Conservation (phyloP, 495 filamentous ascomycete genomes). For the Lineolata rhizophorae region DNA sequence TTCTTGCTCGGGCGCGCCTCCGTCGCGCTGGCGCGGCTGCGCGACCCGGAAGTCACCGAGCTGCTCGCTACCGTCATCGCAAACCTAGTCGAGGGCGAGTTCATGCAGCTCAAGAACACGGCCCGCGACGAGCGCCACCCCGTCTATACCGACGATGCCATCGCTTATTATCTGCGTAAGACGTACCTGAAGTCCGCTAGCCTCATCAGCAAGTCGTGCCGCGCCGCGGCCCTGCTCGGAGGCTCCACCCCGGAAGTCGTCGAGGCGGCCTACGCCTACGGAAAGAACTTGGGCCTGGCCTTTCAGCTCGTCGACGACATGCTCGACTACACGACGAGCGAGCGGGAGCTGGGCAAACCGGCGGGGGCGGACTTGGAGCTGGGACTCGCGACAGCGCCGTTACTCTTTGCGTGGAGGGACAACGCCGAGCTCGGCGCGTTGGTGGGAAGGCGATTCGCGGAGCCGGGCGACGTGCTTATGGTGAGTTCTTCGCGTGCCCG, state of each 20-base stretch:
- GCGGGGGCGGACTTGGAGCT: slow-evolving; percentile 86
- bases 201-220: slow-evolving; percentile 86
- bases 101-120: slow-evolving; percentile 98
- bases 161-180: slow-evolving; percentile 94
- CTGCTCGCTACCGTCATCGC: slow-evolving; percentile 89
- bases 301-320: slow-evolving; percentile 99
- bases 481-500: slow-evolving; percentile 25
- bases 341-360: slow-evolving; percentile 74
- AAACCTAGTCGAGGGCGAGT: slow-evolving; percentile 93
- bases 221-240: slow-evolving; percentile 72
- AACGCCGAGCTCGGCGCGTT: slow-evolving; percentile 65
- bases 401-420: slow-evolving; percentile 90
- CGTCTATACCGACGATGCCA: slow-evolving; percentile 61
- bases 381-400: slow-evolving; percentile 82
- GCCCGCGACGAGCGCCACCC: slow-evolving; percentile 65
- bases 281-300: slow-evolving; percentile 76
- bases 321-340: slow-evolving; percentile 83
- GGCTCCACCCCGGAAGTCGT: slow-evolving; percentile 45
- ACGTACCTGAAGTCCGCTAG: slow-evolving; percentile 94
- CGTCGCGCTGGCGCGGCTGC: slow-evolving; percentile 71
- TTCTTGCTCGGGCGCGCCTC: slow-evolving; percentile 86
- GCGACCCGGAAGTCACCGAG: slow-evolving; percentile 86
- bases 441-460: slow-evolving; percentile 74
- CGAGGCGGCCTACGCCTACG: slow-evolving; percentile 78
- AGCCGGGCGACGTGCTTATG: slow-evolving; percentile 62